A percentile compares a stretch with the other conserved stretches of the same genome.
Evolutionary conservation across 305 asterid genomes (phyloP).

Genomic region (Fraxinus angustifolia): DNA sequence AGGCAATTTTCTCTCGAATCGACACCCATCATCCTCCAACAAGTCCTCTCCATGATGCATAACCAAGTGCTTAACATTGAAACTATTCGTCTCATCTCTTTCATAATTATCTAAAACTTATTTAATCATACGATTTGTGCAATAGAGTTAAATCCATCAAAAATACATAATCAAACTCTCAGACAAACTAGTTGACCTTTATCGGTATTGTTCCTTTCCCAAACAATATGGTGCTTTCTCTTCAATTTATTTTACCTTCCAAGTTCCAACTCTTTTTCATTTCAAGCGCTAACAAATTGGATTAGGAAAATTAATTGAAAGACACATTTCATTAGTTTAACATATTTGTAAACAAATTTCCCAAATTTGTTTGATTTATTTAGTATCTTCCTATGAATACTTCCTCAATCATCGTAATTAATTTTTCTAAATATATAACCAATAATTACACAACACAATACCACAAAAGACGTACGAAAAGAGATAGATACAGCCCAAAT

Average conservation of each 20-base stretch:
- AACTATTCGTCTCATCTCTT: background rate
- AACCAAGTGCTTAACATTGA: background rate
- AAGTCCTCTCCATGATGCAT: background rate
- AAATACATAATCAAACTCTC: background rate
- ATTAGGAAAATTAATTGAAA: background rate
- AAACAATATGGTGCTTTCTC: background rate
- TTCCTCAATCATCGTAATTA: background rate
- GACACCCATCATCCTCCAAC: background rate
- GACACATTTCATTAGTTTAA: background rate
- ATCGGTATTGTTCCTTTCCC: background rate
- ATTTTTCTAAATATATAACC: background rate
- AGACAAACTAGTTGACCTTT: background rate
- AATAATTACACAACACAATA: background rate
- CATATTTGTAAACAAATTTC: background rate
- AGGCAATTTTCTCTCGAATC: background rate
- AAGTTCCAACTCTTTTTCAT: background rate
- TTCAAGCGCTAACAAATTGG: background rate
- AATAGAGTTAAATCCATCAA: background rate
- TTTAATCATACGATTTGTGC: background rate
- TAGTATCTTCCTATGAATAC: background rate
- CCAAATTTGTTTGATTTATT: background rate
- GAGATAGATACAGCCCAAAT: background rate
- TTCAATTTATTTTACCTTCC: background rate
- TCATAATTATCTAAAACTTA: background rate
- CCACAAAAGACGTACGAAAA: background rate